Base-by-base conservation (phyloP, 306 rosid genomes). In the Datisca glomerata region DNA sequence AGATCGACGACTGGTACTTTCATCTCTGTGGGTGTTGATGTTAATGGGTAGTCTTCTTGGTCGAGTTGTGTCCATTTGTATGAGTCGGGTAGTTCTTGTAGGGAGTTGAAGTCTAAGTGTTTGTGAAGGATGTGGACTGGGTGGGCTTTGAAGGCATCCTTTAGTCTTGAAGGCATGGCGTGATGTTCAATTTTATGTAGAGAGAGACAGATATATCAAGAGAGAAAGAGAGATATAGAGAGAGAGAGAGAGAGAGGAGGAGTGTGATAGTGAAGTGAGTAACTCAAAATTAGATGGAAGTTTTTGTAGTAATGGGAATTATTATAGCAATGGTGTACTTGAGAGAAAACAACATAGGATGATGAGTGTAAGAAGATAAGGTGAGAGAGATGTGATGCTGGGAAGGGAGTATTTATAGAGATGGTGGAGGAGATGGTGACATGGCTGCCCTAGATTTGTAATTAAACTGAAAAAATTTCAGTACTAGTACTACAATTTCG, bases 1-100 rank as follows among this genome's bases (percentile, higher is more conserved):
- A 77, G 60, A 51, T 77, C 55, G 5, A 72, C 43, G 23, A 51
- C 10, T 6, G 86, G 80, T 10, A 51, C n/a, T 12, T 12, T 8
- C 4, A 8, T 14, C n/a, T 2, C n/a, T 12, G 36, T 31, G 9
- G 3, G 36, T 8, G 36, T 8, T 8, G 9, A 12, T 5, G 36
- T 14, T 8, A 14, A 31, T 31, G 36, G 4, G 36, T 31, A 31
- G 36, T 31, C 36, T n/a, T n/a, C n/a, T n/a, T n/a, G n/a, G n/a
- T 31, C 36, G n/a, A 31, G n/a, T 4, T 31, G 36, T 12, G 9
- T 31, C 36, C 36, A 31, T 1, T 31, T 31, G 36, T 31, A 31
- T 12, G 36, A 31, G 36, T 31, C 36, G 9, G 36, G 36, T 4
- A 31, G n/a, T 31, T 31, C 36, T 31, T 31, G n/a, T 2, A 31